Conservation (phyloP, 306 rosid genomes). For the Datisca glomerata region DNA sequence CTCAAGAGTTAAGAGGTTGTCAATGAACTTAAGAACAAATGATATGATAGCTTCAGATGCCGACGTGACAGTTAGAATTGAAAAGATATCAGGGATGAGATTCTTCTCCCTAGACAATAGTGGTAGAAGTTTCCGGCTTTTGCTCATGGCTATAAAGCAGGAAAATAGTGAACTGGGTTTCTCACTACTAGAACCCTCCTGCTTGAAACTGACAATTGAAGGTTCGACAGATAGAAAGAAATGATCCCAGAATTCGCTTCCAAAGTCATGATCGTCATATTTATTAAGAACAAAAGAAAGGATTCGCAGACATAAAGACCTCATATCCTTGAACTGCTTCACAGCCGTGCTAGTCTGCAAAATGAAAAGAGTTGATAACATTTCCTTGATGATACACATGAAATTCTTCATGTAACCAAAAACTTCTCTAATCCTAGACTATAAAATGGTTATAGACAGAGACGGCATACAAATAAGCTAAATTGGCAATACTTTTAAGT, state of each 20-base stretch:
- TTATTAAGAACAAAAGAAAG: constrained; percentile 53
- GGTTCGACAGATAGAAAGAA: constrained; percentile 67
- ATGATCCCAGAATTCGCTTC: constrained; percentile 57
- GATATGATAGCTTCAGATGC: constrained; percentile 66
- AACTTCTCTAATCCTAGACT: no score
- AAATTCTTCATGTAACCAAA: no score
- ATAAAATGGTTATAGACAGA: no score
- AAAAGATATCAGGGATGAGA: constrained; percentile 75
- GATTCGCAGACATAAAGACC: constrained; percentile 78
- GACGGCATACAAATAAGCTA: no score
- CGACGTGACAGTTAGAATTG: constrained; percentile 41
- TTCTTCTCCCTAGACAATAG: constrained; percentile 43
- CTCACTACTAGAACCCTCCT: constrained; percentile 81
- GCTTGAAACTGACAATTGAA: constrained; percentile 55
- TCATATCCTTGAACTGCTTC: constrained; percentile 78
- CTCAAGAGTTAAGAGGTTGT: constrained; percentile 64
- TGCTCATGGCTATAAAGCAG: constrained; percentile 84
- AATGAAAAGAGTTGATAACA: background rate
- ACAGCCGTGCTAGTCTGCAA: constrained; percentile 35
- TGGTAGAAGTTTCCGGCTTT: constrained; percentile 50
- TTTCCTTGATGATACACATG: no score
- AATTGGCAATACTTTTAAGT: no score
- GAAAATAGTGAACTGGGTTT: constrained; percentile 87
- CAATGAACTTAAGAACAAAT: constrained; percentile 66
- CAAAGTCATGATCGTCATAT: constrained; percentile 60